Conservation (phyloP, 2,329 filamentous ascomycete species). For the Ciborinia camelliae region DNA sequence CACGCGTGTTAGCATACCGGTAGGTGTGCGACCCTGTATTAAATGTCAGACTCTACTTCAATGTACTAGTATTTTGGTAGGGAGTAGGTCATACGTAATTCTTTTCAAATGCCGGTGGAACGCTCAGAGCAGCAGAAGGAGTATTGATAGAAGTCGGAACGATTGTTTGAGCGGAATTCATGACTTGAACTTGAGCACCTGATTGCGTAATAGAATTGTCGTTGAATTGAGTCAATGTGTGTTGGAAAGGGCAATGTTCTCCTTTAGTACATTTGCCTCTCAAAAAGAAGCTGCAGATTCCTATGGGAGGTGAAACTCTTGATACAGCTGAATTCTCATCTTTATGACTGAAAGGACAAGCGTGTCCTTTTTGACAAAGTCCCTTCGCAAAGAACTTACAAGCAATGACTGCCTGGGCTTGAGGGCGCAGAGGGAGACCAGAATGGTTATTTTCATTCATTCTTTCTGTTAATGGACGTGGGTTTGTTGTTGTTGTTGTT, state of each 20-base stretch:
- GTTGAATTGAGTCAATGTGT: background rate
- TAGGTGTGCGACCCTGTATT: background rate
- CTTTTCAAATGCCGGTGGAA: background rate
- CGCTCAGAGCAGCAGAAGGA: background rate
- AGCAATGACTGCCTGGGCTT: background rate
- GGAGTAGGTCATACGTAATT: background rate
- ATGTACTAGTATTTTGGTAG: background rate
- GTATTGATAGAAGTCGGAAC: background rate
- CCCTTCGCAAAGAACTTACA: background rate
- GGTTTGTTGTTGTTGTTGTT: background rate
- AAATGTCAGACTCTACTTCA: background rate
- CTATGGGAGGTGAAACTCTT: too few species aligned
- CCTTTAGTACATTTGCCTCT: background rate
- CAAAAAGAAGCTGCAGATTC: background rate
- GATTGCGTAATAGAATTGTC: background rate
- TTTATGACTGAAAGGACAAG: background rate
- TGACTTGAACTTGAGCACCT: background rate
- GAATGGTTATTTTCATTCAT: background rate
- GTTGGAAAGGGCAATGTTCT: background rate
- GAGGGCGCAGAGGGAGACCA: background rate
- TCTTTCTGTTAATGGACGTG: background rate
- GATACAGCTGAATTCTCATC: background rate
- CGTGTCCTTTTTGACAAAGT: background rate
- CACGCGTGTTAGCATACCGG: slow-evolving; percentile 23
- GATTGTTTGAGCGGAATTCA: background rate